These are phyloP conservation scores for Fusarium nurragi DNA, from an alignment of 2,329 filamentous ascomycete species.

Conservation along the genomic window DNA sequence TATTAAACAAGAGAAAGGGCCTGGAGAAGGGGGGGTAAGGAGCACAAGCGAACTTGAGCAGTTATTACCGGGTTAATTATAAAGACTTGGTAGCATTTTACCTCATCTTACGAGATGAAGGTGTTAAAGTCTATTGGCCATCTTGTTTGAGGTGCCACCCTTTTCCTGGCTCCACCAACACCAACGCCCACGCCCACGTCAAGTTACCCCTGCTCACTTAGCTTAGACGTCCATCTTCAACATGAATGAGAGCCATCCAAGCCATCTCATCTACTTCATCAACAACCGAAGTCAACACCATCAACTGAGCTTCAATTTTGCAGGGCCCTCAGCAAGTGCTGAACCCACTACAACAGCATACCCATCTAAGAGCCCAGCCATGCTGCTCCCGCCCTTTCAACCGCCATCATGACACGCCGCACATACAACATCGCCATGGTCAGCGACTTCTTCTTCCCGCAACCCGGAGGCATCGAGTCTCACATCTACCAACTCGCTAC, in stretches of 20 bases:
- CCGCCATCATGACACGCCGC: slow-evolving; percentile 60
- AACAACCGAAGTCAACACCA: not conserved
- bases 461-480: slow-evolving; percentile 95
- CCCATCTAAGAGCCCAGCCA: slow-evolving; percentile 8
- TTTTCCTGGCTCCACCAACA: slow-evolving; percentile 27
- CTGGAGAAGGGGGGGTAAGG: no score
- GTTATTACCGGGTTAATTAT: no score
- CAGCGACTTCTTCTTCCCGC: slow-evolving; percentile 99
- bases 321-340: slow-evolving; percentile 15
- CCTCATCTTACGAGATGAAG: no score
- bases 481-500: slow-evolving; percentile 98
- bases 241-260: slow-evolving; percentile 18
- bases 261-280: slow-evolving; percentile 5
- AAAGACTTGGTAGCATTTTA: no score
- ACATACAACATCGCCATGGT: slow-evolving; percentile 86
- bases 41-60: no score
- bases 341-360: not conserved
- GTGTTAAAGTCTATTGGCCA: not conserved
- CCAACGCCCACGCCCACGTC: not conserved
- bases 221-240: slow-evolving; percentile 38
- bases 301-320: not conserved
- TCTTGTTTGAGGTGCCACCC: not conserved
- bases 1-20: no score
- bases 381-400: slow-evolving; percentile 25
- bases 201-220: slow-evolving; percentile 24